Conservation (phyloP, 805 yeast species). For the Pichia nanzhaoensis region DNA sequence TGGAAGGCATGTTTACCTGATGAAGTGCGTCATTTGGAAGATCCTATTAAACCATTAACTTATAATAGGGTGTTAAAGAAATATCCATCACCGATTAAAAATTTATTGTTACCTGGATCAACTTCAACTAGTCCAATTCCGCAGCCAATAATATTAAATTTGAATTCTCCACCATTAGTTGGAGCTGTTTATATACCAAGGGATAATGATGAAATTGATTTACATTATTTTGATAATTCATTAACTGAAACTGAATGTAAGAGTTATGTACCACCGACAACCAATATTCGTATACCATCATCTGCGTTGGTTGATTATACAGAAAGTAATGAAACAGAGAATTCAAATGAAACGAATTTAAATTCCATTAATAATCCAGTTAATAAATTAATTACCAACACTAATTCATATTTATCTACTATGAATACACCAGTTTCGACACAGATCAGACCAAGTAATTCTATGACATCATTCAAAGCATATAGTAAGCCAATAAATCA, state of each 20-base stretch:
- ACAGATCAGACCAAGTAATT: neutral
- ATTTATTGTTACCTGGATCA: conserved; percentile 70
- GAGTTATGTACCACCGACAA: conserved; percentile 28
- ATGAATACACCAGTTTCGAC: too few species aligned
- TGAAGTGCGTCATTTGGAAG: conserved; percentile 83
- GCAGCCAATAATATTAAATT: conserved; percentile 71
- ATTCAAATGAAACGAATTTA: too few species aligned
- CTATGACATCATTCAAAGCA: conserved; percentile 2
- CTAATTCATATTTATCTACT: too few species aligned
- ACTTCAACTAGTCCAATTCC: conserved; percentile 69
- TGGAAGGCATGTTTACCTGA: conserved; percentile 99
- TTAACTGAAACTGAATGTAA: conserved; percentile 24
- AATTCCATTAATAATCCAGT: neutral
- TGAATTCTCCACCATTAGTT: conserved; percentile 87
- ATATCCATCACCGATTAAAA: conserved; percentile 79
- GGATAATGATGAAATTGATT: conserved; percentile 70
- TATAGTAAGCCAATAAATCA: conserved; percentile 3
- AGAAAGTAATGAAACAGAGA: neutral
- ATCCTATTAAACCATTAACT: conserved; percentile 65
- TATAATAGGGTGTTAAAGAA: conserved; percentile 60
- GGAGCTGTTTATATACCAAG: conserved; percentile 86
- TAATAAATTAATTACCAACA: neutral
- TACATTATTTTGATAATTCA: conserved; percentile 44
- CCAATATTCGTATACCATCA: conserved; percentile 24
- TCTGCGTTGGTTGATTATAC: conserved; percentile 10